phyloP scores from a whole-genome alignment of 805 yeast genomes.

The Candida namnaoensis region DNA sequence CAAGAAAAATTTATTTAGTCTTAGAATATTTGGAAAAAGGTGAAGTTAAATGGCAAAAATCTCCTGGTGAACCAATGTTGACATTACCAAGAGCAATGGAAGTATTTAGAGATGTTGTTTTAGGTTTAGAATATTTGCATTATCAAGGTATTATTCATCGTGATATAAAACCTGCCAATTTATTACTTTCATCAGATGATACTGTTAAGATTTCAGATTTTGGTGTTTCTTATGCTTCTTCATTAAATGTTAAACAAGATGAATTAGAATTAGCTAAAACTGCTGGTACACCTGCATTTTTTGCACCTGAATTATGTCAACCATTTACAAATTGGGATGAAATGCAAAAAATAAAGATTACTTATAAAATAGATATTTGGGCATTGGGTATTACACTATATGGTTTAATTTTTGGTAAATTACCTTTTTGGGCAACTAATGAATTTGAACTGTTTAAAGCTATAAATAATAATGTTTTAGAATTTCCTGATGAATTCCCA shows the following conservation, averaged over 20 bases:
- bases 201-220: constrained; percentile 91
- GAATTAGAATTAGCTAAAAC: constrained; percentile 89
- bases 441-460: constrained; percentile 82
- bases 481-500: constrained; percentile 54
- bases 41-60: constrained; percentile 75
- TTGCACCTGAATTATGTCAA: constrained; percentile 87
- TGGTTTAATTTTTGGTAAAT: constrained; percentile 77
- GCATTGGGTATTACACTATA: constrained; percentile 89
- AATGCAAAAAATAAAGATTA: constrained; percentile 40
- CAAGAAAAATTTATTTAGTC: constrained; percentile 83
- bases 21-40: constrained; percentile 87
- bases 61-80: constrained; percentile 55
- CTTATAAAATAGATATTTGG: constrained; percentile 93
- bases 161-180: constrained; percentile 92
- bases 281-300: constrained; percentile 96
- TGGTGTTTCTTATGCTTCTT: constrained; percentile 79
- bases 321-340: constrained; percentile 24
- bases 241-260: constrained; percentile 33
- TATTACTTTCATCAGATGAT: constrained; percentile 61
- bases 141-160: constrained; percentile 87
- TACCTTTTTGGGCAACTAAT: constrained; percentile 84
- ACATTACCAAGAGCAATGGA: constrained; percentile 58
- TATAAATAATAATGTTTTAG: constrained; percentile 54
- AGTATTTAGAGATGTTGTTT: constrained; percentile 73
- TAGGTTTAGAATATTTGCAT: constrained; percentile 88